phyloP scores from a whole-genome alignment of 306 rosid species.

The Ziziphus jujuba region DNA sequence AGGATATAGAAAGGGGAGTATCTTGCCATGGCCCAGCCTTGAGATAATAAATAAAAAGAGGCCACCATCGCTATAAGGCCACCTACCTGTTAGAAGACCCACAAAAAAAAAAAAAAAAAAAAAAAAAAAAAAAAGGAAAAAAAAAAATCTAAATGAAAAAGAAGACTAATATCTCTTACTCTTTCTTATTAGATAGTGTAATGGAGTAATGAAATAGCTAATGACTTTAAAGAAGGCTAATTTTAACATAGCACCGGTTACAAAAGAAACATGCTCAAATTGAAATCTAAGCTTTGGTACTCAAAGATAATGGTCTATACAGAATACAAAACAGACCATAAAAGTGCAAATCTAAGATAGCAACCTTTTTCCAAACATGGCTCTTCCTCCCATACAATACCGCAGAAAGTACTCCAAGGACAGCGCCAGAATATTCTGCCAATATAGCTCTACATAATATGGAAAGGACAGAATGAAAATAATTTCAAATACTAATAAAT shows the following conservation, averaged over 20 bases:
- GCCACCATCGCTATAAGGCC: slow-evolving; percentile 94
- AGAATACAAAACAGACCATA: slow-evolving; percentile 2
- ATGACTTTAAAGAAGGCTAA: not conserved
- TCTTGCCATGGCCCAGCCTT: slow-evolving; percentile 92
- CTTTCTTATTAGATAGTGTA: not conserved
- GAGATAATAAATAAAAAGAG: slow-evolving; percentile 81
- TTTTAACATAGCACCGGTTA: not conserved
- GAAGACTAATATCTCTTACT: too few relatives aligned
- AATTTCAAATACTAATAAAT: not conserved
- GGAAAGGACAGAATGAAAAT: slow-evolving; percentile 21
- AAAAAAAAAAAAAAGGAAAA: too few relatives aligned
- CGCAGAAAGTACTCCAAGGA: slow-evolving; percentile 92
- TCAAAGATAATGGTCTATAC: not conserved
- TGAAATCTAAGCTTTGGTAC: not conserved
- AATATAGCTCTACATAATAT: slow-evolving; percentile 71
- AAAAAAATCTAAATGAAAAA: slow-evolving; percentile 28
- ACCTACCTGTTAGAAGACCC: slow-evolving; percentile 68
- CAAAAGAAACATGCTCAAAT: not conserved
- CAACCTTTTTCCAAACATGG: slow-evolving; percentile 89
- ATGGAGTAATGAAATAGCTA: not conserved
- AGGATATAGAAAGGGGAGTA: slow-evolving; percentile 96
- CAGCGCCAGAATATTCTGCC: slow-evolving; percentile 97
- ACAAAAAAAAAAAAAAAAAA: too few relatives aligned
- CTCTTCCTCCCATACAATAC: slow-evolving; percentile 81
- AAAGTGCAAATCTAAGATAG: slow-evolving; percentile 16